phyloP scores from a whole-genome alignment of 495 filamentous ascomycete genomes.

The Penicillium pulvis region DNA sequence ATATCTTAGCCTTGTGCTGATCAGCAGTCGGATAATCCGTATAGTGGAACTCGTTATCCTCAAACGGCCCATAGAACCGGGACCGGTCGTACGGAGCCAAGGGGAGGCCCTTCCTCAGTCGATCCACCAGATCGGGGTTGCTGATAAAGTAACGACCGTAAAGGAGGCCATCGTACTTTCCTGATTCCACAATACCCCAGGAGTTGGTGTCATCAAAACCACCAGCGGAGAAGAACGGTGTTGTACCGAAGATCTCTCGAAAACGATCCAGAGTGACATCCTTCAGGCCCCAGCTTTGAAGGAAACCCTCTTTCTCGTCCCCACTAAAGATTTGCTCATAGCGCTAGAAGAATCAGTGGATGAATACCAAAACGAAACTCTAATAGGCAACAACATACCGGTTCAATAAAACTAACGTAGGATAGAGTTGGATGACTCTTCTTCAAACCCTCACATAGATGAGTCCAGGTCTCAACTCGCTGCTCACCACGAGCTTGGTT shows the following conservation, averaged over 20 bases:
- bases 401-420: slow-evolving; percentile 49
- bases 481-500: slow-evolving; percentile 17
- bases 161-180: slow-evolving; percentile 49
- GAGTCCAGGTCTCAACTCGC: slow-evolving; percentile 9
- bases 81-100: slow-evolving; percentile 3
- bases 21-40: slow-evolving; percentile 30
- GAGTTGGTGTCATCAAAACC: slow-evolving; percentile 52
- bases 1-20: slow-evolving; percentile 6
- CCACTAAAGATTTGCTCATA: slow-evolving; percentile 51
- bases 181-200: slow-evolving; percentile 46
- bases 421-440: slow-evolving; percentile 5
- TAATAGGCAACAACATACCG: slow-evolving; percentile 31
- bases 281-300: slow-evolving; percentile 2
- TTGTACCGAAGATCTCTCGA: slow-evolving; percentile 48
- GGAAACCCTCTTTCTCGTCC: slow-evolving; percentile 48
- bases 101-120: slow-evolving; percentile 53
- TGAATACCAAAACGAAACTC: neutral
- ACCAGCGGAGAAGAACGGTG: slow-evolving; percentile 59
- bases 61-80: slow-evolving; percentile 29
- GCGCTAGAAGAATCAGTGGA: slow-evolving; percentile 26
- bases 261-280: slow-evolving; percentile 39
- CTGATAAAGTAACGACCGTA: slow-evolving; percentile 69
- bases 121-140: slow-evolving; percentile 67
- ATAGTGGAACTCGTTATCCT: slow-evolving; percentile 37
- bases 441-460: slow-evolving; percentile 11